Percentiles rank a stretch among this genome's conserved stretches.
Evolutionary conservation across 2,329 filamentous ascomycete species (phyloP).

Genomic region (Alternaria sp.): DNA sequence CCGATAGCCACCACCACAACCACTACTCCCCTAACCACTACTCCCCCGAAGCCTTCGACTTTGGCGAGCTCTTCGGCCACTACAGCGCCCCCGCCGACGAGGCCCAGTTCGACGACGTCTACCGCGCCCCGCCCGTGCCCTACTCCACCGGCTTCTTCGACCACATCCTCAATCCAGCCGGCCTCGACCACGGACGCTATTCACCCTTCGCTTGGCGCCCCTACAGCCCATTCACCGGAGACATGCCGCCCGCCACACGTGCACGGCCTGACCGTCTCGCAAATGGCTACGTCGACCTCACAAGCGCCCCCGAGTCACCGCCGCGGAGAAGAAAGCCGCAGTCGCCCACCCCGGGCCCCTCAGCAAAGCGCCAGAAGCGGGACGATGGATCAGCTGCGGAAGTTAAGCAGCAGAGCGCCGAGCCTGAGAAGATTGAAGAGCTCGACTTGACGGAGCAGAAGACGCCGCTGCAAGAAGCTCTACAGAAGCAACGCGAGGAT

Average conservation of each 20-base stretch:
- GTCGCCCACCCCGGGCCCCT: conserved; percentile 36
- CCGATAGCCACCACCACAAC: not conserved
- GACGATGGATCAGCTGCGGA: conserved; percentile 20
- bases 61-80: conserved; percentile 1
- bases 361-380: conserved; percentile 39
- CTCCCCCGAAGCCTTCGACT: conserved; percentile 6
- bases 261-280: conserved; percentile 33
- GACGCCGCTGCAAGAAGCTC: conserved; percentile 50
- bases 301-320: conserved; percentile 30
- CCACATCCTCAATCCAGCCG: conserved; percentile 37
- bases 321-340: conserved; percentile 28
- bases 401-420: not conserved
- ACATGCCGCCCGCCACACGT: conserved; percentile 26
- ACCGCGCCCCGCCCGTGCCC: conserved; percentile 21
- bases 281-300: conserved; percentile 48
- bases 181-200: conserved; percentile 21
- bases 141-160: conserved; percentile 35
- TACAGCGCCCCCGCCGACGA: not conserved
- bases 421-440: conserved; percentile 50
- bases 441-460: conserved; percentile 58
- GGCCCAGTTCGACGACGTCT: conserved; percentile 10
- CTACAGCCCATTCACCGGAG: not conserved
- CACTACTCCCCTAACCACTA: conserved; percentile 3
- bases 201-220: conserved; percentile 19
- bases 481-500: conserved; percentile 61